Percentiles rank a stretch among this genome's conserved stretches.
These are phyloP conservation scores for Rhodosporidiobolus sp. DNA, from an alignment of 768 basidiomycete species.

Conservation along the genomic window DNA sequence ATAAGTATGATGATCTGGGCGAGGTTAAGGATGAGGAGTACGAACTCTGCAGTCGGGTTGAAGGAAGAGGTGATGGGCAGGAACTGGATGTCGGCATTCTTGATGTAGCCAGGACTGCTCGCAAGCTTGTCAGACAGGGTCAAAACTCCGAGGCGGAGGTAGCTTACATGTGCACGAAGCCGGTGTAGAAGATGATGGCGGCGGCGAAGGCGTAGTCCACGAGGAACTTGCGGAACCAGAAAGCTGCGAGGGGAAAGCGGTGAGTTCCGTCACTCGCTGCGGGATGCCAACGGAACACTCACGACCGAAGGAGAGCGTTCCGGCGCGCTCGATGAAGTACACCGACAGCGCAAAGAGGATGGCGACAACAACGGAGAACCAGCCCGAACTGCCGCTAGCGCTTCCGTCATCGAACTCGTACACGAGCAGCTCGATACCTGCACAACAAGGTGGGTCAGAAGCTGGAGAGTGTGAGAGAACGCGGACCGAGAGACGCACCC, in stretches of 20 bases:
- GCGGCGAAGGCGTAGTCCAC: conserved; percentile 46
- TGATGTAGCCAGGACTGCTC: conserved; percentile 42
- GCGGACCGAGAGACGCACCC: too few species aligned
- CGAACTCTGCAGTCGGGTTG: conserved; percentile 34
- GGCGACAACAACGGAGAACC: conserved; percentile 45
- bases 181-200: conserved; percentile 43
- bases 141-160: neutral
- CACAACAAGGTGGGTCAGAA: too few species aligned
- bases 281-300: neutral
- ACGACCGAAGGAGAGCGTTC: conserved; percentile 40
- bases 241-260: conserved; percentile 21
- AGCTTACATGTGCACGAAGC: conserved; percentile 43
- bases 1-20: neutral
- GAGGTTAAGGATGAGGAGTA: too few species aligned
- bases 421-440: conserved; percentile 43
- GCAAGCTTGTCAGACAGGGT: neutral
- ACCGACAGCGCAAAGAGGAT: conserved; percentile 45
- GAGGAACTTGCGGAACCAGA: conserved; percentile 42
- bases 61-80: conserved; percentile 39
- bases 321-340: conserved; percentile 42
- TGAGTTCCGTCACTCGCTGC: too few species aligned
- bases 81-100: conserved; percentile 32
- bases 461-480: too few species aligned
- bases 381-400: conserved; percentile 33
- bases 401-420: conserved; percentile 39